Conservation (phyloP, 306 rosid species). For the Cicer pinnatifidum region DNA sequence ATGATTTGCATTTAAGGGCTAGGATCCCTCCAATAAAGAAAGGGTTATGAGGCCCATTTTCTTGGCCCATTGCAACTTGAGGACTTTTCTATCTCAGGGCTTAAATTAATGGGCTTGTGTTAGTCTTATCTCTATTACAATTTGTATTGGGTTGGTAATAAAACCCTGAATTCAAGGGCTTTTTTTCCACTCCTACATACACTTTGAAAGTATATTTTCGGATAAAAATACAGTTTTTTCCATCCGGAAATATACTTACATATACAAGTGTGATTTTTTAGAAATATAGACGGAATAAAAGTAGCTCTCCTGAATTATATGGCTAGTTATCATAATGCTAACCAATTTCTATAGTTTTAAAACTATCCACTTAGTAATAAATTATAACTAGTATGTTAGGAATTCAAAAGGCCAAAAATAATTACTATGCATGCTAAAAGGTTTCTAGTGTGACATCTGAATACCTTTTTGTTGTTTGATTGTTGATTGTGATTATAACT, state of each 20-base stretch:
- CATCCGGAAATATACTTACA: too few relatives aligned
- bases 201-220: too few relatives aligned
- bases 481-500: background rate
- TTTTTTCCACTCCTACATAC: too few relatives aligned
- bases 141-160: background rate
- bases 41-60: background rate
- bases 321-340: background rate
- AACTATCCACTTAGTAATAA: too few relatives aligned
- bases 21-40: background rate
- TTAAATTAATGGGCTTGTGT: background rate
- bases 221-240: too few relatives aligned
- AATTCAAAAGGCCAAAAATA: too few relatives aligned
- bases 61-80: background rate
- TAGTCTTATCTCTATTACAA: background rate
- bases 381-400: too few relatives aligned
- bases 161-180: too few relatives aligned
- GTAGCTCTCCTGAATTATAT: too few relatives aligned
- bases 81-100: background rate
- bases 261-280: too few relatives aligned
- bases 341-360: background rate
- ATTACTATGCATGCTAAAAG: background rate
- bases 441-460: slow-evolving; percentile 14
- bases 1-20: slow-evolving; percentile 1
- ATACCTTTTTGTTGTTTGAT: slow-evolving; percentile 10
- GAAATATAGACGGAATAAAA: too few relatives aligned